Evolutionary conservation across 306 rosid genomes (phyloP).

Genomic region (Malus sylvestris): DNA sequence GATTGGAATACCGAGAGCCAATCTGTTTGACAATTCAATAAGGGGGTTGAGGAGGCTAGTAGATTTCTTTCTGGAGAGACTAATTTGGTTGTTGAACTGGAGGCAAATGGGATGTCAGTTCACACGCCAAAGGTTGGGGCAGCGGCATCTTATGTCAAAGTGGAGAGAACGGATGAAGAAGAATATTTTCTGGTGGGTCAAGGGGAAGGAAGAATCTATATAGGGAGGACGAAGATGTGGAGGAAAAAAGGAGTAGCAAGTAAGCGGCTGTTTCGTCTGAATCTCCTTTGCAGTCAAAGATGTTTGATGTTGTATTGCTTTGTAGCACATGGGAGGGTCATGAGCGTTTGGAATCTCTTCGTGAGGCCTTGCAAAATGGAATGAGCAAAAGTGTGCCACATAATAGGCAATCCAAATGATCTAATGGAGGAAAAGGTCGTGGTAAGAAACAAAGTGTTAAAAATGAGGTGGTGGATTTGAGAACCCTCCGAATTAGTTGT

Average conservation of each 20-base stretch:
- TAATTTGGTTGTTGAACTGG: conserved; percentile 37
- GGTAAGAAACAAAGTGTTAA: conserved; percentile 60
- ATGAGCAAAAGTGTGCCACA: conserved; percentile 20
- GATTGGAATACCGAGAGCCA: conserved; percentile 50
- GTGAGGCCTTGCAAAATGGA: conserved; percentile 47
- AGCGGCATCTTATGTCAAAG: conserved; percentile 30
- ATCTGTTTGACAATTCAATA: conserved; percentile 70
- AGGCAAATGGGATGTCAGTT: conserved; percentile 17
- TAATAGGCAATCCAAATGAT: conserved; percentile 42
- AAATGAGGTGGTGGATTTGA: conserved; percentile 79
- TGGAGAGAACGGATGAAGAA: conserved; percentile 36
- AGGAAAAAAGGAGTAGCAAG: conserved; percentile 71
- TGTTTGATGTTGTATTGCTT: conserved; percentile 64
- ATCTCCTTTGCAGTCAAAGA: conserved; percentile 47
- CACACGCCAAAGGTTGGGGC: conserved; percentile 17
- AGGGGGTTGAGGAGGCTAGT: conserved; percentile 81
- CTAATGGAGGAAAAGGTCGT: conserved; percentile 48
- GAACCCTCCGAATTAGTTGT: conserved; percentile 68
- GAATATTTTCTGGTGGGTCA: conserved; percentile 20
- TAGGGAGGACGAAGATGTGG: conserved; percentile 40
- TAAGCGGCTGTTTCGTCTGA: conserved; percentile 65
- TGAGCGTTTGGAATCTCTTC: conserved; percentile 36
- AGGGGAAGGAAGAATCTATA: conserved; percentile 55
- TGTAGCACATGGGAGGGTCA: conserved; percentile 43
- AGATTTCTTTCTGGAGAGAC: conserved; percentile 71